Evolutionary conservation across 75 land plant genomes (phyloP), one percentile per base, ranked within the genome.

Genomic region (Isoetes taiwanensis): DNA sequence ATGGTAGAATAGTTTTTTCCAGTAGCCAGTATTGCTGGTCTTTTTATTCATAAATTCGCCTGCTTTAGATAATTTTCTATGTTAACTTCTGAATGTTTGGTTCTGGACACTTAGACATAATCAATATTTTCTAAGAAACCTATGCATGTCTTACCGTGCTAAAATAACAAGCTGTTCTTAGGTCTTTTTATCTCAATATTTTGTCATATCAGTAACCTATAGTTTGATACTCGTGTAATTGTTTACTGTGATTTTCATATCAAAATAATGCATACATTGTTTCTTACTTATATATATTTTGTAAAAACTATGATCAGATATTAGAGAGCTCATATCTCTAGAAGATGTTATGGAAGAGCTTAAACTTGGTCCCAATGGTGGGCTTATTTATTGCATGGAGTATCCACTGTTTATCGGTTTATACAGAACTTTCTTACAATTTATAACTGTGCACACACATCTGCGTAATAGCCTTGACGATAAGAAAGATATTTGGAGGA

Each of bases 261-360:
- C 14, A 37, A 37, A 9, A 37, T 14, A 37, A 14, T 37, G 39
- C 14, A 37, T 37, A 37, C 14, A 37, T 37, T 37, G 14, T 37
- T 37, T 14, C 14, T 9, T n/a, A 46, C 4, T 19, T 5, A 46
- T 46, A 46, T 46, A 6, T 19, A 8, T 46, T 46, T 46, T 9
- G 38, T 19, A 19, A 19, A 6, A 19, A 3, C 23, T 46, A 6
- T 16, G 8, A 6, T 8, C 71, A 91, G 97, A 94, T 80, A 94
- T 94, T 21, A 72, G 90, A 58, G 99, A 94, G 41, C 80, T 94
- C 28, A 69, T 94, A 8, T 72, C 78, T 29, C 64, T 94, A 70
- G 99, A 94, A 42, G 96, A 94, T 80, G 96, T 88, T 21, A 94
- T 94, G 99, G 99, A 94, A 61, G 90, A 84, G 30, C 70, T 84